Evolutionary conservation across 1,284 basidiomycete species (phyloP).

Genomic region (Austroboletus novae-zelandiae): DNA sequence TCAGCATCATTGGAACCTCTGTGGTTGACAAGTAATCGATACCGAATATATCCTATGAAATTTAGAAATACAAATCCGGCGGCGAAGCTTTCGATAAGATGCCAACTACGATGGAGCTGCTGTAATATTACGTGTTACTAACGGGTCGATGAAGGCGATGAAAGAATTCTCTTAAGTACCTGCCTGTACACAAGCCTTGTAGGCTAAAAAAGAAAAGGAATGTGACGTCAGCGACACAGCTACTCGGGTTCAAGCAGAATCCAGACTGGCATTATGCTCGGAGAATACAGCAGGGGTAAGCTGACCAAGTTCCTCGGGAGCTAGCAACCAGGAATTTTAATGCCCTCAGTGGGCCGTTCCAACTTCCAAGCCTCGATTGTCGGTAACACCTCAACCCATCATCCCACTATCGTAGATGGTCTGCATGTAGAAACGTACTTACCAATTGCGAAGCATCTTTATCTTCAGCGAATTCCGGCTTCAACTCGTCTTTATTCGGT

Average conservation of each 20-base stretch:
- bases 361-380: conserved; percentile 58
- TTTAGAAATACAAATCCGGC: conserved; percentile 83
- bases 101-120: conserved; percentile 83
- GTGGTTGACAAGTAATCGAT: conserved; percentile 10
- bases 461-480: conserved; percentile 30
- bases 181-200: conserved; percentile 78
- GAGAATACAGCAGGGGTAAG: conserved; percentile 14
- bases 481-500: too few relatives aligned
- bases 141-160: conserved; percentile 4
- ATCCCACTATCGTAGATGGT: conserved; percentile 21
- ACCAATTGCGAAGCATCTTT: conserved; percentile 65
- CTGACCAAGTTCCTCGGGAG: conserved; percentile 16
- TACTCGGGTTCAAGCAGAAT: conserved; percentile 95
- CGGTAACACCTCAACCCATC: conserved; percentile 29
- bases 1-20: neutral
- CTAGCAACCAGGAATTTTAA: conserved; percentile 61
- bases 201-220: conserved; percentile 39
- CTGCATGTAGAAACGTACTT: conserved; percentile 35
- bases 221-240: conserved; percentile 53
- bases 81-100: conserved; percentile 76
- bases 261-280: conserved; percentile 41
- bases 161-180: conserved; percentile 41
- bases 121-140: conserved; percentile 28
- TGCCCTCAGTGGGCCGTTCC: conserved; percentile 61
- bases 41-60: conserved; percentile 84